Conservation (phyloP, 2,329 filamentous ascomycete species). For the Ceratocystis eucalypticola region DNA sequence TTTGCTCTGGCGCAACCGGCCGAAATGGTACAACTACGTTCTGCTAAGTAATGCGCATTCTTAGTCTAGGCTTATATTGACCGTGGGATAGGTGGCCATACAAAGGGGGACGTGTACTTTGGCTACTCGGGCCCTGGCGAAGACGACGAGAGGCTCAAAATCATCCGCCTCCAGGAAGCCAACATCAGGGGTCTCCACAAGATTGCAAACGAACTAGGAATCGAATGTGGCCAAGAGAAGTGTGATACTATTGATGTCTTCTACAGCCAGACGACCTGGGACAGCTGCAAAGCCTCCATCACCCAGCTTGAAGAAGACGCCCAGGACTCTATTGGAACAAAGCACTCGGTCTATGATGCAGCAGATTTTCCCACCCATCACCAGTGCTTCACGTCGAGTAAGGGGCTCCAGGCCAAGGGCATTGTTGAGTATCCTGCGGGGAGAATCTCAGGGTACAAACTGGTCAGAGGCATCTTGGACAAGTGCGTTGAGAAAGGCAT, state of each 20-base stretch:
- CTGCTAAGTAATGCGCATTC: background rate
- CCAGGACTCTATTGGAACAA: background rate
- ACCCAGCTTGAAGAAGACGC: slow-evolving; percentile 8
- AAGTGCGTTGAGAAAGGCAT: slow-evolving; percentile 14
- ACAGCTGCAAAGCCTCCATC: slow-evolving; percentile 12
- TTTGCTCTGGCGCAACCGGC: slow-evolving; percentile 28
- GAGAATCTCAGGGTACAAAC: slow-evolving; percentile 15
- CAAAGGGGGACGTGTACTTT: slow-evolving; percentile 15
- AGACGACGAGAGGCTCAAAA: slow-evolving; percentile 16
- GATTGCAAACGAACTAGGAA: slow-evolving; percentile 15
- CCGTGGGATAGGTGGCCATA: slow-evolving; percentile 16
- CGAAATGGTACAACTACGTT: slow-evolving; percentile 25
- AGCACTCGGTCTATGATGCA: background rate
- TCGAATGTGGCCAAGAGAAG: slow-evolving; percentile 19
- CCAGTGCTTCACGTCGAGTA: slow-evolving; percentile 8
- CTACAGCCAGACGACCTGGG: slow-evolving; percentile 14
- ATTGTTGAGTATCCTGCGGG: slow-evolving; percentile 16
- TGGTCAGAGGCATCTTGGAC: slow-evolving; percentile 15
- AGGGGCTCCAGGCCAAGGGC: slow-evolving; percentile 9
- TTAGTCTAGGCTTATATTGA: background rate
- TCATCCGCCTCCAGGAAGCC: slow-evolving; percentile 19
- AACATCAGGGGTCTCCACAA: slow-evolving; percentile 19
- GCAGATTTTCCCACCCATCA: slow-evolving; percentile 2
- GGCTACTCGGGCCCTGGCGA: slow-evolving; percentile 7
- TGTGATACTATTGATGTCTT: slow-evolving; percentile 16